Percentiles rank a stretch among this genome's conserved stretches.
Evolutionary conservation across 2,329 filamentous ascomycete genomes (phyloP).

Genomic region (Trichoderma atrobrunneum): DNA sequence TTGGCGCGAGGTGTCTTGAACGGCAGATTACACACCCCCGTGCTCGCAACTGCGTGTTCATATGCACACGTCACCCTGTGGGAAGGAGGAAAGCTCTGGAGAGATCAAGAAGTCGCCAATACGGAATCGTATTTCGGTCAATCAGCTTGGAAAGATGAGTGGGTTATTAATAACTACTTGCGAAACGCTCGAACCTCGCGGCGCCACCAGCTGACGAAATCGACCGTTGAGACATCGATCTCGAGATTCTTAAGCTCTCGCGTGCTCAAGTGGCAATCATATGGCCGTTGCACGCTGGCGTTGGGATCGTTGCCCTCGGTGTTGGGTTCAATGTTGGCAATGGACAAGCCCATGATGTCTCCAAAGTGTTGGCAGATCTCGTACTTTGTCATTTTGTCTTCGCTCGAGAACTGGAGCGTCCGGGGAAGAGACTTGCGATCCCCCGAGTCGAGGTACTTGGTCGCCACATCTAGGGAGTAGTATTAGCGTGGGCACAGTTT

Average conservation of each 20-base stretch:
- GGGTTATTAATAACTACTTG: constrained; percentile 37
- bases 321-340: constrained; percentile 66
- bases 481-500: background rate
- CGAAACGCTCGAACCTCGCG: constrained; percentile 59
- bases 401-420: constrained; percentile 81
- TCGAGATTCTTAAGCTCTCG: constrained; percentile 68
- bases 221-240: constrained; percentile 69
- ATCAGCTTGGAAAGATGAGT: background rate
- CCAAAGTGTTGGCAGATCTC: constrained; percentile 78
- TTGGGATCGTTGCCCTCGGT: constrained; percentile 69
- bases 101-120: background rate
- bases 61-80: background rate
- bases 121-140: background rate
- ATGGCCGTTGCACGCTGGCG: constrained; percentile 73
- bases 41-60: background rate
- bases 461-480: constrained; percentile 59
- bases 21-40: background rate
- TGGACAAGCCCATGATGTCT: constrained; percentile 72
- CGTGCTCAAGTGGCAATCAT: constrained; percentile 84
- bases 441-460: constrained; percentile 59
- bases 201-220: constrained; percentile 81
- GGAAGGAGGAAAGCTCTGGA: background rate
- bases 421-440: constrained; percentile 57
- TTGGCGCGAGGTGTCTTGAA: background rate
- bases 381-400: constrained; percentile 85